These are phyloP conservation scores for Nicotiana knightiana DNA, from an alignment of 257 asterid genomes.

Conservation along the genomic window DNA sequence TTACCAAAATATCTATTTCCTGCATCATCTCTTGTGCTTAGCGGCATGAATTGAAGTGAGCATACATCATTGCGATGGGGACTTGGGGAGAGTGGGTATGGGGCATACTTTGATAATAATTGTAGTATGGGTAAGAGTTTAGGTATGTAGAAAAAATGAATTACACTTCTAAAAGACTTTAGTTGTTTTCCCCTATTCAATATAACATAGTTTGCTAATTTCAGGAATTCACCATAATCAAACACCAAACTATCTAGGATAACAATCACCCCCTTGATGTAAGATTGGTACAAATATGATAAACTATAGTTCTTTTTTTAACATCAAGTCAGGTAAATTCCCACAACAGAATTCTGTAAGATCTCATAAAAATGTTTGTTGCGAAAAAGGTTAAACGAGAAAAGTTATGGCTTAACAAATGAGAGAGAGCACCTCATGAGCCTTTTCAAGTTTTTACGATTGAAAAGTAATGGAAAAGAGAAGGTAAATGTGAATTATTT, in stretches of 20 bases:
- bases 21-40: neutral
- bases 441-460: neutral
- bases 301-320: neutral
- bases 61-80: neutral
- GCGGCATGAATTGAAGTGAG: neutral
- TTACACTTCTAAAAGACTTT: neutral
- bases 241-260: neutral
- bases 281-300: neutral
- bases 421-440: neutral
- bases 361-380: neutral
- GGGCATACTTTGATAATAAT: neutral
- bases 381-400: neutral
- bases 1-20: neutral
- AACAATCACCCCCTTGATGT: neutral
- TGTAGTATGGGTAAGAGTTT: neutral
- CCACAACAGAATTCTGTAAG: neutral
- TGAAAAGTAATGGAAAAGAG: neutral
- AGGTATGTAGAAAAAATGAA: neutral
- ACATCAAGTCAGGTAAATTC: neutral
- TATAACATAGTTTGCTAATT: neutral
- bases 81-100: neutral
- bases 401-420: neutral
- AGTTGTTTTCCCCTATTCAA: neutral
- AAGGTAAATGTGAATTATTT: neutral
- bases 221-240: too few species aligned